Evolutionary conservation across 2,329 filamentous ascomycete species (phyloP).

Genomic region (Alternaria rosae): DNA sequence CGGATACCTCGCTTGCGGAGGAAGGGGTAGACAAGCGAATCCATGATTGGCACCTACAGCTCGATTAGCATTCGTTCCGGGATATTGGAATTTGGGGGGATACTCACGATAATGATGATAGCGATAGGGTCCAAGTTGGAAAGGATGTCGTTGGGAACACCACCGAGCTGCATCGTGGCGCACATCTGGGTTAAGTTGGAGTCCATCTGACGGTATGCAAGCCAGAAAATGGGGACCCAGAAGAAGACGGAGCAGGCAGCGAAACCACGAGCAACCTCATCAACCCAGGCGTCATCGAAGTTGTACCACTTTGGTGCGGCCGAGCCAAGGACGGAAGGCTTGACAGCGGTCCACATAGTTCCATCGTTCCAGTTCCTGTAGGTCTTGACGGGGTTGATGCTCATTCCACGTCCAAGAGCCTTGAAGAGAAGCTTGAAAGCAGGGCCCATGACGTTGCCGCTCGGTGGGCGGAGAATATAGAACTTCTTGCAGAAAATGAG

Average conservation of each 20-base stretch:
- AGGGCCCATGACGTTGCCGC: constrained; percentile 72
- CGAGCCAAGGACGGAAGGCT: constrained; percentile 67
- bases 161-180: constrained; percentile 70
- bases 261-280: constrained; percentile 73
- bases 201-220: constrained; percentile 73
- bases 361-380: constrained; percentile 63
- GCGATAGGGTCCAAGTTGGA: constrained; percentile 78
- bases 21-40: constrained; percentile 71
- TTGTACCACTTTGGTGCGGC: constrained; percentile 74
- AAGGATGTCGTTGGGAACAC: constrained; percentile 79
- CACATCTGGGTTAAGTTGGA: constrained; percentile 72
- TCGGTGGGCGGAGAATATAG: constrained; percentile 68
- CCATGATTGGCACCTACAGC: constrained; percentile 52
- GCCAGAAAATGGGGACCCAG: constrained; percentile 72
- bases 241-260: constrained; percentile 52
- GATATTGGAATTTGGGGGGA: constrained; percentile 61
- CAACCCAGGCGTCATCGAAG: constrained; percentile 83
- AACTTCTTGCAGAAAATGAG: constrained; percentile 66
- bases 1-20: constrained; percentile 69
- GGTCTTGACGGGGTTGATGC: constrained; percentile 64
- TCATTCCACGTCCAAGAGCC: constrained; percentile 63
- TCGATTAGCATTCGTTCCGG: constrained; percentile 65
- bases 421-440: constrained; percentile 65
- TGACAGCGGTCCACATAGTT: constrained; percentile 69
- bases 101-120: constrained; percentile 70